A percentile compares a stretch with the other conserved stretches of the same genome.
Evolutionary conservation across 2,329 filamentous ascomycete genomes (phyloP).

Genomic region (Chaetomium globosum): DNA sequence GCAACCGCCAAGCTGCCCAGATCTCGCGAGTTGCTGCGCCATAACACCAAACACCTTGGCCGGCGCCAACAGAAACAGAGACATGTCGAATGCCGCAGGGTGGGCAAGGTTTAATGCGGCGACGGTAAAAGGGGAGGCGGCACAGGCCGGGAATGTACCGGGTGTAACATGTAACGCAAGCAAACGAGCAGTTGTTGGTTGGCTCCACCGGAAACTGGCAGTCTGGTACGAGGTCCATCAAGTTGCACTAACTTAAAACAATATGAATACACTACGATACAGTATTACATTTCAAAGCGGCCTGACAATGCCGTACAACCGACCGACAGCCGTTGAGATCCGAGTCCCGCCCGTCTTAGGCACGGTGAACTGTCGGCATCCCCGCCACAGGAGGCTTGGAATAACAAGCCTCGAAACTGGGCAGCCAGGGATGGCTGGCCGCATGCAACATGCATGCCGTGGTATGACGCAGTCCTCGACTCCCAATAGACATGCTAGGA

Average conservation of each 20-base stretch:
- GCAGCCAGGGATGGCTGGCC: constrained; percentile 1
- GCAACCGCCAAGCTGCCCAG: background rate
- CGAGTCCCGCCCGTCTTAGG: background rate
- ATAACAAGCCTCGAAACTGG: constrained; percentile 8
- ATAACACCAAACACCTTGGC: background rate
- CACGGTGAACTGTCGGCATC: background rate
- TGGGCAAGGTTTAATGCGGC: background rate
- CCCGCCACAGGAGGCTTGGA: constrained; percentile 1
- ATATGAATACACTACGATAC: background rate
- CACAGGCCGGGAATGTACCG: background rate
- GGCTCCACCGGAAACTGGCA: background rate
- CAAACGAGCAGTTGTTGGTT: background rate
- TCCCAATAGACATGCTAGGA: constrained; percentile 13
- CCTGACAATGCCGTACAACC: background rate
- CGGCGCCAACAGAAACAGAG: background rate
- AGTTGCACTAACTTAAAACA: background rate
- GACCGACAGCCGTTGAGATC: background rate
- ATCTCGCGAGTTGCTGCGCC: background rate
- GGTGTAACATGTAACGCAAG: background rate
- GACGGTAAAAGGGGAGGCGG: background rate
- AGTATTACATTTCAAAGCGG: background rate
- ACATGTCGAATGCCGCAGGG: background rate
- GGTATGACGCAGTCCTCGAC: constrained; percentile 25
- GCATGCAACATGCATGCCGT: constrained; percentile 19
- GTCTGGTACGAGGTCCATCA: background rate